Evolutionary conservation across 345 rosid genomes (phyloP).

Genomic region (Moricandia arvensis): DNA sequence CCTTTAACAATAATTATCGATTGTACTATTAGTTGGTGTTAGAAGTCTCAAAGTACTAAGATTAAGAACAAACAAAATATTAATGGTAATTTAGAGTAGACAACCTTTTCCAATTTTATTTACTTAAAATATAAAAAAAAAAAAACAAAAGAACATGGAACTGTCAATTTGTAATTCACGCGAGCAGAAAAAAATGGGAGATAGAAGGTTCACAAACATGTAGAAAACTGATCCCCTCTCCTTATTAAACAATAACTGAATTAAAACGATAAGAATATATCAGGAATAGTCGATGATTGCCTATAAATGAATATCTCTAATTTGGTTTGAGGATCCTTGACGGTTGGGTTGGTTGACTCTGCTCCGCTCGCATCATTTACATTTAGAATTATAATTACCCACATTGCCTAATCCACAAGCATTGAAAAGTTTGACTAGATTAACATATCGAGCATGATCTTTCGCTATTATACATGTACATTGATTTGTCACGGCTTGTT

Average conservation of each 20-base stretch:
- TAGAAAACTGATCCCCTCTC: background rate
- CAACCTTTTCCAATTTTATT: background rate
- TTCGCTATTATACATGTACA: background rate
- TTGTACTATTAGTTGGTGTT: background rate
- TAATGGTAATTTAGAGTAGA: background rate
- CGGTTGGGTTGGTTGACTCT: background rate
- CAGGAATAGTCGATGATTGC: background rate
- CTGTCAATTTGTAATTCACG: background rate
- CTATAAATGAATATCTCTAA: background rate
- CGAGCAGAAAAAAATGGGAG: background rate
- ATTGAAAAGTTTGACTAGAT: background rate
- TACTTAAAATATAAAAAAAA: background rate
- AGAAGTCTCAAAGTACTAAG: background rate
- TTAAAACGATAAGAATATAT: background rate
- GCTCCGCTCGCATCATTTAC: background rate
- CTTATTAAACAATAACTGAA: background rate
- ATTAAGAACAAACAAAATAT: background rate
- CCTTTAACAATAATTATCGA: background rate
- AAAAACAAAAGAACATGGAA: background rate
- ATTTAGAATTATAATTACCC: background rate
- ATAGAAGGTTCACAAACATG: background rate
- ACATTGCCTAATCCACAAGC: background rate
- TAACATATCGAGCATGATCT: too few relatives aligned
- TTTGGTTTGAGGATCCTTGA: background rate
- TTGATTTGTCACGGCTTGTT: background rate